phyloP scores from a whole-genome alignment of 345 rosid genomes.

The Salix arbutifolia region DNA sequence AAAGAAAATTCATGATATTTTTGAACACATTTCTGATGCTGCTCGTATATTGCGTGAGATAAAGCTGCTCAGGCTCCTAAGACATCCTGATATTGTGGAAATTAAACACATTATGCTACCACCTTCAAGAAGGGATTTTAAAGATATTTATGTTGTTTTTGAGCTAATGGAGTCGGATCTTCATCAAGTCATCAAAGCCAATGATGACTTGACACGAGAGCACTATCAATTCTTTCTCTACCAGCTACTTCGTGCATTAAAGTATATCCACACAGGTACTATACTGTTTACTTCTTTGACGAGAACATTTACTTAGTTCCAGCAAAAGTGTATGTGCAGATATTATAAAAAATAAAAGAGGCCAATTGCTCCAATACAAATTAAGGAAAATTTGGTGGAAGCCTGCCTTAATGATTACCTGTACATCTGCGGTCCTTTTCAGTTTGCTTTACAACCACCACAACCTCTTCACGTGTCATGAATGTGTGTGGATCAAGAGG shows the following conservation, averaged over 20 bases:
- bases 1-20: constrained; percentile 84
- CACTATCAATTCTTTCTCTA: constrained; percentile 94
- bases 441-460: too few species aligned
- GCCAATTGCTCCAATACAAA: too few species aligned
- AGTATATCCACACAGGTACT: constrained; percentile 89
- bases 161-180: constrained; percentile 98
- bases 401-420: too few species aligned
- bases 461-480: too few species aligned
- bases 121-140: constrained; percentile 86
- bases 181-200: constrained; percentile 94
- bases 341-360: too few species aligned
- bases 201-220: constrained; percentile 90
- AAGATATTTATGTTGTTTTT: constrained; percentile 92
- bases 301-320: not conserved
- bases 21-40: constrained; percentile 90
- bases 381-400: too few species aligned
- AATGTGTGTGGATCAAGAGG: too few species aligned
- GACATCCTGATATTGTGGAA: constrained; percentile 93
- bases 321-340: not conserved
- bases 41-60: constrained; percentile 88
- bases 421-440: too few species aligned
- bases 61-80: constrained; percentile 71
- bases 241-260: constrained; percentile 86
- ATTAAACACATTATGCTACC: constrained; percentile 95
- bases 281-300: not conserved